Percentiles rank a stretch among this genome's conserved stretches.
These are phyloP conservation scores for Aspergillus nanangensis DNA, from an alignment of 495 filamentous ascomycete genomes.

Conservation along the genomic window DNA sequence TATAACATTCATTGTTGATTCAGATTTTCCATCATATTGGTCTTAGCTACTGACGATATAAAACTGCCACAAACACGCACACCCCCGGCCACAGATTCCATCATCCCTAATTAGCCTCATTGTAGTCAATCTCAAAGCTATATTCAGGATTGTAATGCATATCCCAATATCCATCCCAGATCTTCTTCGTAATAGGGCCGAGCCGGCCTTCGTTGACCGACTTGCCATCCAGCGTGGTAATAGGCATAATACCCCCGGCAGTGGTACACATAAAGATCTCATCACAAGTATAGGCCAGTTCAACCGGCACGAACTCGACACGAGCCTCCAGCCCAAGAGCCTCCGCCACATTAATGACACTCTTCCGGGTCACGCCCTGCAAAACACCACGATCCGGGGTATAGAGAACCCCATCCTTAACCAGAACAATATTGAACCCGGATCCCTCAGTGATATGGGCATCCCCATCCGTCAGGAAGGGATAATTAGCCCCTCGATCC, in stretches of 20 bases:
- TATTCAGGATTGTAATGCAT: constrained; percentile 25
- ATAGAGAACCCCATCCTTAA: constrained; percentile 23
- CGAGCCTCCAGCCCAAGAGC: constrained; percentile 17
- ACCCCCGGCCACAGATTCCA: no score
- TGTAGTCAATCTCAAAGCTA: constrained; percentile 17
- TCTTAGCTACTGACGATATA: no score
- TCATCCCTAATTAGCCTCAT: no score
- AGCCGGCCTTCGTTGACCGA: constrained; percentile 27
- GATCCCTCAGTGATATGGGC: constrained; percentile 24
- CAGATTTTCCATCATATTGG: no score
- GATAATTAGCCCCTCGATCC: constrained; percentile 23
- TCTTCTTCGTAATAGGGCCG: constrained; percentile 29
- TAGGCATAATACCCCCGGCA: constrained; percentile 35
- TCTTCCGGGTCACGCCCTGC: constrained; percentile 28
- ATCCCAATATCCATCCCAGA: constrained; percentile 36
- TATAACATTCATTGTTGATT: no score
- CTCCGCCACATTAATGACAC: constrained; percentile 25
- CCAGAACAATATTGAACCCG: constrained; percentile 26
- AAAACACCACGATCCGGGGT: constrained; percentile 27
- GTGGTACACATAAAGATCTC: constrained; percentile 36
- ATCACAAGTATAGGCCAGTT: constrained; percentile 22
- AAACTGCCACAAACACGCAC: no score
- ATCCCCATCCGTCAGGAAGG: constrained; percentile 33
- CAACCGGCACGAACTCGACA: constrained; percentile 23
- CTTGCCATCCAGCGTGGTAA: constrained; percentile 28